These are phyloP conservation scores for Phialemoniopsis sp. DNA, from an alignment of 2,329 filamentous ascomycete genomes.

Conservation along the genomic window DNA sequence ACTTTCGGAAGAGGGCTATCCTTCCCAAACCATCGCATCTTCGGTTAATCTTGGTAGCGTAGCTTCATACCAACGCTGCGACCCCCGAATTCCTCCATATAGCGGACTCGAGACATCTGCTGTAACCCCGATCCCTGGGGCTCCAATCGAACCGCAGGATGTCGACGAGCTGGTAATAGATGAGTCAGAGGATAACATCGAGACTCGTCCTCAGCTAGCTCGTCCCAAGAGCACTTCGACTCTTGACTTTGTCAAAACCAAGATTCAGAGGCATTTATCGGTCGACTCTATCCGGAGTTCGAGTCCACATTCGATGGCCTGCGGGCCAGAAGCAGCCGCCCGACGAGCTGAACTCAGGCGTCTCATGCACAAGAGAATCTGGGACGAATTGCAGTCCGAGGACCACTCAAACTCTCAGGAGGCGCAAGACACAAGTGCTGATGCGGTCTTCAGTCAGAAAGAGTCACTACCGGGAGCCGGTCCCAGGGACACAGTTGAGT, in stretches of 20 bases:
- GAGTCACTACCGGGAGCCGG: conserved; percentile 31
- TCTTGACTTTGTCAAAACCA: conserved; percentile 39
- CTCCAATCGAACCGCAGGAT: conserved; percentile 12
- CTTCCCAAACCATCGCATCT: no score
- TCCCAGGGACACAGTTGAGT: conserved; percentile 46
- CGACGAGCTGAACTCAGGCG: conserved; percentile 52
- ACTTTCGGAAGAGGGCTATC: no score
- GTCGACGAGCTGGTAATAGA: conserved; percentile 26
- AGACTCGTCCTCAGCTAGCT: conserved; percentile 9
- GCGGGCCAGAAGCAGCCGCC: conserved; percentile 23
- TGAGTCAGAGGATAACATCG: conserved; percentile 36
- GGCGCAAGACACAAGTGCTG: conserved; percentile 9
- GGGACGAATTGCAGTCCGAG: conserved; percentile 50
- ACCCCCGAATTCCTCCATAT: no score
- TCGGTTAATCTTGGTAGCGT: no score
- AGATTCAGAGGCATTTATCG: conserved; percentile 40
- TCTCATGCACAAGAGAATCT: conserved; percentile 52
- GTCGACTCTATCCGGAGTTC: conserved; percentile 34
- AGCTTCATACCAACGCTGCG: no score
- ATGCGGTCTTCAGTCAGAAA: conserved; percentile 12
- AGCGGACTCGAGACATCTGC: no score
- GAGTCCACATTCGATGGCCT: no score
- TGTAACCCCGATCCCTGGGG: conserved; percentile 8
- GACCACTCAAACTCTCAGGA: conserved; percentile 26
- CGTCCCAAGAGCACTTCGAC: conserved; percentile 24